Conservation (phyloP, 2,329 filamentous ascomycete species). For the Xylaria sp. region DNA sequence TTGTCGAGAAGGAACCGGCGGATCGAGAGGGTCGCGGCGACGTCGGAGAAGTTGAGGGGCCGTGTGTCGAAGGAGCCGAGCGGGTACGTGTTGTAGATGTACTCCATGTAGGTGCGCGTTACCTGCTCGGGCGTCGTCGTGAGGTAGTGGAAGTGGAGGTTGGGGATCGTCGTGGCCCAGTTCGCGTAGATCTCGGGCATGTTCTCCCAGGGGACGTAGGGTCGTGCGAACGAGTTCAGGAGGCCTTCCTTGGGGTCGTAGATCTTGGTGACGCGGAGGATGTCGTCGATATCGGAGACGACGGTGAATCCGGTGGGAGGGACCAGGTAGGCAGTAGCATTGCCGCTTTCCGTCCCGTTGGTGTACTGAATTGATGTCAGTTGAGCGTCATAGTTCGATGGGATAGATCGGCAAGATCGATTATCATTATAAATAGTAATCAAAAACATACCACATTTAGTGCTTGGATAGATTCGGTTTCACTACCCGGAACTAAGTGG, state of each 20-base stretch:
- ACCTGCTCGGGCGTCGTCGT: conserved; percentile 76
- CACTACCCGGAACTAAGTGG: conserved; percentile 56
- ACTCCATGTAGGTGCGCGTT: conserved; percentile 73
- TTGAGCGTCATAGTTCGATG: background rate
- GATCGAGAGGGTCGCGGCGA: conserved; percentile 65
- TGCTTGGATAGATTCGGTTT: conserved; percentile 59
- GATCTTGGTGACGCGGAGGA: conserved; percentile 75
- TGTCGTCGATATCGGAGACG: conserved; percentile 74
- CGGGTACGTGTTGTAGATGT: conserved; percentile 74
- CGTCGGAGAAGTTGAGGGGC: conserved; percentile 73
- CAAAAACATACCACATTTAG: conserved; percentile 48
- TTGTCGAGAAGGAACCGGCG: conserved; percentile 64
- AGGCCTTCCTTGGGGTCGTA: conserved; percentile 70
- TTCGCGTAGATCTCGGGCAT: conserved; percentile 76
- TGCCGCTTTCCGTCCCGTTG: conserved; percentile 60
- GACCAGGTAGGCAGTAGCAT: conserved; percentile 71
- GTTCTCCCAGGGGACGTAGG: conserved; percentile 68
- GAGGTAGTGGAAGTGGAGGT: conserved; percentile 75
- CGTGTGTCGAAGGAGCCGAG: conserved; percentile 72
- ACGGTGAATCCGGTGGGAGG: conserved; percentile 65
- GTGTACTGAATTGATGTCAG: conserved; percentile 39
- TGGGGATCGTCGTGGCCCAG: conserved; percentile 60
- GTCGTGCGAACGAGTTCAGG: conserved; percentile 68
- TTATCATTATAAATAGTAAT: too few relatives aligned
- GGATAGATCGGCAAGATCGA: background rate